Evolutionary conservation across 345 rosid species (phyloP).

Genomic region (Cochlearia excelsa): DNA sequence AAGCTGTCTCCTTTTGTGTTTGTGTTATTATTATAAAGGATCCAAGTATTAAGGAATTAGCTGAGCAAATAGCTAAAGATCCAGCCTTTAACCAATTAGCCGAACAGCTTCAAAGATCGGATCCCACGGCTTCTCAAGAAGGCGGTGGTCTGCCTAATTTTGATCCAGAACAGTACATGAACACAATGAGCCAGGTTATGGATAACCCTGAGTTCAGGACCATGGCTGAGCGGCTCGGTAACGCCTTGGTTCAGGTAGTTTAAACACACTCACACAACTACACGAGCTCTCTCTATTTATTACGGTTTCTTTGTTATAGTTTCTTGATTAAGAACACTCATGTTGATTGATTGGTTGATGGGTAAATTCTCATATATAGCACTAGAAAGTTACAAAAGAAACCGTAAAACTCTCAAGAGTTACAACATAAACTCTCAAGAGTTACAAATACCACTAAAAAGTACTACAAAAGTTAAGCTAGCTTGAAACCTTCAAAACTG

Average conservation of each 20-base stretch:
- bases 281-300: background rate
- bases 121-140: conserved; percentile 53
- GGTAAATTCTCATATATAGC: no score
- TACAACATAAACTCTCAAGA: no score
- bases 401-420: no score
- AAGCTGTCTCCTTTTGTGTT: no score
- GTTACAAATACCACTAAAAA: no score
- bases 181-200: conserved; percentile 94
- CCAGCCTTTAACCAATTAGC: conserved; percentile 95
- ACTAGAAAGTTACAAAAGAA: no score
- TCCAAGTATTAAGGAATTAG: conserved; percentile 85
- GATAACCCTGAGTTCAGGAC: conserved; percentile 80
- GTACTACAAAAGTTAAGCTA: no score
- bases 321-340: background rate
- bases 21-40: conserved; percentile 43
- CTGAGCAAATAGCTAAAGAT: conserved; percentile 91
- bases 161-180: conserved; percentile 66
- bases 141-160: conserved; percentile 62
- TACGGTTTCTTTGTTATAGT: background rate
- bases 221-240: conserved; percentile 97
- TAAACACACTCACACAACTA: background rate
- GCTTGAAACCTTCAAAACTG: no score
- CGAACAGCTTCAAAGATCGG: conserved; percentile 85
- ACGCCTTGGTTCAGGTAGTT: conserved; percentile 79
- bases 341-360: no score